Base-by-base conservation (phyloP, 495 filamentous ascomycete species). In the Neohortaea acidophila region DNA sequence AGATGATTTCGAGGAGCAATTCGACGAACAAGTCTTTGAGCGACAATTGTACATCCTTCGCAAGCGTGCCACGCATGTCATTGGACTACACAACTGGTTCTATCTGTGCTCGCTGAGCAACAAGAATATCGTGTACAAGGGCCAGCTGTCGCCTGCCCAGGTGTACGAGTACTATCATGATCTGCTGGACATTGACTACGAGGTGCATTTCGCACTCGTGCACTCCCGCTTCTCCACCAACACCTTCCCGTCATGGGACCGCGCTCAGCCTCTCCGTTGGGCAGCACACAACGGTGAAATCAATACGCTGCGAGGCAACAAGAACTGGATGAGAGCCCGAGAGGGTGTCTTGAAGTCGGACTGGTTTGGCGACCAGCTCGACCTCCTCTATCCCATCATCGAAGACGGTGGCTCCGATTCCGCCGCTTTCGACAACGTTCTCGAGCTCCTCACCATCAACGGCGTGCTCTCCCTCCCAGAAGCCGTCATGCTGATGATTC, bases 111-210 rank as follows among this genome's bases (percentile, higher is more conserved):
- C 87, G 24, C 67, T 99, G 45, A 93, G 84, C 59, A 96, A 93
- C 72, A 84, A 84, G 58, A 99, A 96, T 61, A 96, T 99, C 58
- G 81, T 99, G 27, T 99, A 99, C 68, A 99, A 99, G 71, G 89
- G 89, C 44, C 89, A 99, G 60, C 65, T 99, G 45, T 81, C 89
- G 28, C 89, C 89, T 14, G 73, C 87, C 13, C 89, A 99, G 60
- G 89, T 99, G n/a, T 99, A 99, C 61, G 75, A 89, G 57, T 99
- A 99, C 64, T 99, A 94, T 65, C 80, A 94, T 60, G 89, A 99
- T 62, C 59, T 99, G 58, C 81, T 96, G 41, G 89, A 86, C 48
- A 85, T 93, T 28, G 89, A 99, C 57, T 99, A 91, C 60, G 85
- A 96, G 65, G 89, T 80, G 27, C 84, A 96, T 59, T 99, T 99